Evolutionary conservation across 257 asterid species (phyloP).

Genomic region (Handroanthus guayacan): DNA sequence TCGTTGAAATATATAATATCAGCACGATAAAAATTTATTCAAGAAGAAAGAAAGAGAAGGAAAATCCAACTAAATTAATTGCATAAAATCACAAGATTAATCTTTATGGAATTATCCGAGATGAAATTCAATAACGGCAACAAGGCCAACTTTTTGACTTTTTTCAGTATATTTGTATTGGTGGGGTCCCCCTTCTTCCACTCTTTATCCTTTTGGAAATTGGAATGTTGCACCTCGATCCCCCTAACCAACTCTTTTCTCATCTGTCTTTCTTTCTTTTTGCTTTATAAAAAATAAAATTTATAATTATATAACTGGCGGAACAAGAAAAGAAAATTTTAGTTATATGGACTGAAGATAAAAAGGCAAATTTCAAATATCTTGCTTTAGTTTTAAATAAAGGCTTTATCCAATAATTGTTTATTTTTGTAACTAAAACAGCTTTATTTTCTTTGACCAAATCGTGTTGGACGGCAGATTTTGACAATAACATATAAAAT

Average conservation of each 20-base stretch:
- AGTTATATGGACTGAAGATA: not conserved
- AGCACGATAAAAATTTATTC: too few relatives aligned
- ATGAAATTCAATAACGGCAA: slow-evolving; percentile 11
- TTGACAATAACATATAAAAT: slow-evolving; percentile 23
- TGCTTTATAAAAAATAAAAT: not conserved
- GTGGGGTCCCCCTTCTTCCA: slow-evolving; percentile 29
- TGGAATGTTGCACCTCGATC: slow-evolving; percentile 7
- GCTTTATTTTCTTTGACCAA: slow-evolving; percentile 46
- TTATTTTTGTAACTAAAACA: slow-evolving; percentile 24
- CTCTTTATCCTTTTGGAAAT: slow-evolving; percentile 31
- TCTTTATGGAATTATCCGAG: not conserved
- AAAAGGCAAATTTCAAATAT: slow-evolving; percentile 7
- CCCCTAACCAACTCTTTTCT: not conserved
- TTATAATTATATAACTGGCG: too few relatives aligned
- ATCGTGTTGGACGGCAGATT: slow-evolving; percentile 38
- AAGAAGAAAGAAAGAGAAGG: not conserved
- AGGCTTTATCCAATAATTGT: not conserved
- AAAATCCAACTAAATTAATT: too few relatives aligned
- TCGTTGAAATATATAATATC: not conserved
- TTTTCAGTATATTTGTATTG: not conserved
- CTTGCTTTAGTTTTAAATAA: slow-evolving; percentile 31
- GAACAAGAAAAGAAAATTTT: too few relatives aligned
- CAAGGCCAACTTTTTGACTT: slow-evolving; percentile 14
- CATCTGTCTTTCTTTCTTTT: not conserved
- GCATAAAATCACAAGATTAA: not conserved